These are phyloP conservation scores for Leccinum subtestaceum DNA, from an alignment of 768 basidiomycete genomes.

Conservation along the genomic window DNA sequence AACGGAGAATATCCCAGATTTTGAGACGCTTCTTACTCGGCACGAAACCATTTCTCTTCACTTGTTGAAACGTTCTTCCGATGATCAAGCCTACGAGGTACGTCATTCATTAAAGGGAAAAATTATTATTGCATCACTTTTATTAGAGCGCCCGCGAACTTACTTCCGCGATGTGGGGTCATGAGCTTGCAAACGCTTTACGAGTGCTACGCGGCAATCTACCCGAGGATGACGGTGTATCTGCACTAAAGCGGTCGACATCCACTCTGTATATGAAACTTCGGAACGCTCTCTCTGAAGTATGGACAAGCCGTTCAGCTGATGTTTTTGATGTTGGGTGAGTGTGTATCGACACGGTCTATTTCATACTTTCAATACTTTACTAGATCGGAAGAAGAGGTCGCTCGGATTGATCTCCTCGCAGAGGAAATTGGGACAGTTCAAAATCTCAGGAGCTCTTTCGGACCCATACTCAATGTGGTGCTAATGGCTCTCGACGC, in stretches of 20 bases:
- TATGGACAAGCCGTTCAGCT: constrained; percentile 66
- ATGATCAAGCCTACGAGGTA: constrained; percentile 82
- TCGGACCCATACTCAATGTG: constrained; percentile 78
- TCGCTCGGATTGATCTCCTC: constrained; percentile 60
- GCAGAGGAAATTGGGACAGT: constrained; percentile 77
- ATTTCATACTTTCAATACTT: constrained; percentile 4
- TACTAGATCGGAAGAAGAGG: constrained; percentile 69
- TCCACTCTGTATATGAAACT: constrained; percentile 51
- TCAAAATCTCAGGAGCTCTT: constrained; percentile 74
- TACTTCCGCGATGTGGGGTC: constrained; percentile 73
- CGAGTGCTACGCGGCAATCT: constrained; percentile 55
- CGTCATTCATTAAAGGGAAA: constrained; percentile 19
- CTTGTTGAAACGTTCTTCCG: constrained; percentile 65
- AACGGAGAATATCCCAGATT: constrained; percentile 43
- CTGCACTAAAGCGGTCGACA: constrained; percentile 12
- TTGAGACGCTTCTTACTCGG: constrained; percentile 57
- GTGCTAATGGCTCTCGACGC: constrained; percentile 81
- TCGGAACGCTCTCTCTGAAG: constrained; percentile 60
- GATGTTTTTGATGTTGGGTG: constrained; percentile 87
- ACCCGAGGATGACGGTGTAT: constrained; percentile 37
- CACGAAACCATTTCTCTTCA: constrained; percentile 68
- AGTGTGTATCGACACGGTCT: constrained; percentile 13
- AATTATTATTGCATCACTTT: neutral
- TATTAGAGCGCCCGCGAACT: constrained; percentile 78
- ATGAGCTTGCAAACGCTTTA: constrained; percentile 74